Conservation (phyloP, 1,284 basidiomycete species). For the Trichosporon sp. region DNA sequence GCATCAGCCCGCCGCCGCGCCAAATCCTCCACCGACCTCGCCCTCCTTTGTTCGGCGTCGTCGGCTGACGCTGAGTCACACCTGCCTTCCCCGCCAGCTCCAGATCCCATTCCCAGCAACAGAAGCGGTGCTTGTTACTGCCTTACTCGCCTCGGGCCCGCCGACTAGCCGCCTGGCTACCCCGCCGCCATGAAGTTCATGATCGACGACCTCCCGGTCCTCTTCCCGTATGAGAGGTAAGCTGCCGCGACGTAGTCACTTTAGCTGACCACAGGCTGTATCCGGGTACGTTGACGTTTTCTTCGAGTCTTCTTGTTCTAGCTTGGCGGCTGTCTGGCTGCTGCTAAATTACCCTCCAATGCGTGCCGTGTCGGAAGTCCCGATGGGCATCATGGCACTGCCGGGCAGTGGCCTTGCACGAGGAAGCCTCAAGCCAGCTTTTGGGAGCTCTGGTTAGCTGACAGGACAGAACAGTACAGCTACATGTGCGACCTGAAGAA, state of each 20-base stretch:
- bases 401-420: no score
- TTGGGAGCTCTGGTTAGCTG: neutral
- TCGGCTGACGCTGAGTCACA: no score
- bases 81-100: neutral
- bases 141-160: neutral
- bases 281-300: constrained; percentile 28
- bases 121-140: neutral
- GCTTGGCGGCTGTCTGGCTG: neutral
- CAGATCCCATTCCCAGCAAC: neutral
- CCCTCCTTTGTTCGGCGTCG: neutral
- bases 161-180: neutral
- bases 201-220: constrained; percentile 87
- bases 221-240: constrained; percentile 77
- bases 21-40: neutral
- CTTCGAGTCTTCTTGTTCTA: constrained; percentile 4
- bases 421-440: no score
- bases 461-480: constrained; percentile 79
- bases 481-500: constrained; percentile 99
- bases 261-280: constrained; percentile 29
- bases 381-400: no score
- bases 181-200: constrained; percentile 76
- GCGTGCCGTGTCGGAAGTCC: no score
- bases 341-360: no score
- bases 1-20: no score
- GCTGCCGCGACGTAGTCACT: constrained; percentile 9